Evolutionary conservation across 768 basidiomycete genomes (phyloP), one percentile per base, ranked within the genome.

Genomic region (Holtermannia corniformis): DNA sequence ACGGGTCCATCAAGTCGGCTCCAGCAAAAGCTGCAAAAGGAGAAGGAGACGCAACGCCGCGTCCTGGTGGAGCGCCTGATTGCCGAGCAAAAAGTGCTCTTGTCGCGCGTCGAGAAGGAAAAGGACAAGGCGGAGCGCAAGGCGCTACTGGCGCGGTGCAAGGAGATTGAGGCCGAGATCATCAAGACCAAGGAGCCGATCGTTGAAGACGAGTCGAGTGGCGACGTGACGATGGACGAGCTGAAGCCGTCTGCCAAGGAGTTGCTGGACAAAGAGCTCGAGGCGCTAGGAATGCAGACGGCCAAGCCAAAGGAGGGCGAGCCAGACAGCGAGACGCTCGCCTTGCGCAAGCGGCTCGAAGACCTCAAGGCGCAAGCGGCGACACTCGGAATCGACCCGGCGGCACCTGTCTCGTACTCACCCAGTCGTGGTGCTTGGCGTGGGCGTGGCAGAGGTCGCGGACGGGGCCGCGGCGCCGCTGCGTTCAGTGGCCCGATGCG

Each of bases 51-150:
- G 27, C 62, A 67, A 43, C 44, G 58, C 24, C 75, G 83, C 37
- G 72, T 88, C 20, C 86, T 89, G 59, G 80, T 84, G 67, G 85
- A 86, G 63, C 63, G 58, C 11, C 48, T 68, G 41, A 89, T 95
- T 54, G 78, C 82, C 0, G 87, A 92, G 72, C 92, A 93, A 73
- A 93, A 91, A 71, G 76, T 81, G 1, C 75, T 96, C 52, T 85
- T 95, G 82, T 78, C 78, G 5, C 79, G 80, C 27, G 72, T 93
- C 13, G 72, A 76, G 22, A 79, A 52, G 2, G 57, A 79, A 3
- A 82, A 81, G 10, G 64, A 78, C 0, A 80, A 84, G 50, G 85
- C 86, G 74, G 68, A 72, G 47, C 92, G 86, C 75, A 84, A 87
- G 72, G 76, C 76, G 40, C 82, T 93, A 47, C 82, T 91, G 80